A percentile compares a stretch with the other conserved stretches of the same genome.
phyloP scores from a whole-genome alignment of 805 yeast species.

The Clavispora asparagi region DNA sequence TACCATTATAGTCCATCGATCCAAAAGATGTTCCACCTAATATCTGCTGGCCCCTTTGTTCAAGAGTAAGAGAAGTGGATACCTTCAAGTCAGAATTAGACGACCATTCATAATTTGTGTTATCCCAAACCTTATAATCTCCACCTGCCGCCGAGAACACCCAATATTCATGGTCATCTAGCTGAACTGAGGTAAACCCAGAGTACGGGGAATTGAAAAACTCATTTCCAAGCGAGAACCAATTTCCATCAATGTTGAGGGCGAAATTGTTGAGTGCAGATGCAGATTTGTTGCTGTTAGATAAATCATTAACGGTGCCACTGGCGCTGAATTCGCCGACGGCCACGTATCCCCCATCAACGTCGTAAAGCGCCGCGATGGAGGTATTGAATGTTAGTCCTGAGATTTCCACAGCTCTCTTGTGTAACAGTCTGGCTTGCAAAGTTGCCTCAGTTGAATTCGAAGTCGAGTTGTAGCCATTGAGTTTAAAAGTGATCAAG shows the following conservation, averaged over 20 bases:
- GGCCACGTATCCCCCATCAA: conserved; percentile 19
- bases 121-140: conserved; percentile 37
- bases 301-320: conserved; percentile 20
- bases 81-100: conserved; percentile 23
- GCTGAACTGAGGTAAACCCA: conserved; percentile 29
- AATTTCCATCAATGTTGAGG: conserved; percentile 31
- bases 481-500: conserved; percentile 22
- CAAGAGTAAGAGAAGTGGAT: conserved; percentile 20
- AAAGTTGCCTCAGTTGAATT: conserved; percentile 22
- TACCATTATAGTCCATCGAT: conserved; percentile 26
- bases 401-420: conserved; percentile 16
- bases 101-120: conserved; percentile 29
- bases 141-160: conserved; percentile 27
- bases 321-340: conserved; percentile 28
- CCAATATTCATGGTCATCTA: conserved; percentile 37
- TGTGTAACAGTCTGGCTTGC: conserved; percentile 7
- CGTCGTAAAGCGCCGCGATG: conserved; percentile 17
- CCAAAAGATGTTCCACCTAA: conserved; percentile 31
- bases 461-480: conserved; percentile 26
- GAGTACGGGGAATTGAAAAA: conserved; percentile 19
- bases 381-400: conserved; percentile 30
- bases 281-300: conserved; percentile 22
- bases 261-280: conserved; percentile 31
- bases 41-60: conserved; percentile 23
- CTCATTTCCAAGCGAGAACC: conserved; percentile 40